Base-by-base conservation (phyloP, 805 yeast species). In the Cyberlindnera veronae region DNA sequence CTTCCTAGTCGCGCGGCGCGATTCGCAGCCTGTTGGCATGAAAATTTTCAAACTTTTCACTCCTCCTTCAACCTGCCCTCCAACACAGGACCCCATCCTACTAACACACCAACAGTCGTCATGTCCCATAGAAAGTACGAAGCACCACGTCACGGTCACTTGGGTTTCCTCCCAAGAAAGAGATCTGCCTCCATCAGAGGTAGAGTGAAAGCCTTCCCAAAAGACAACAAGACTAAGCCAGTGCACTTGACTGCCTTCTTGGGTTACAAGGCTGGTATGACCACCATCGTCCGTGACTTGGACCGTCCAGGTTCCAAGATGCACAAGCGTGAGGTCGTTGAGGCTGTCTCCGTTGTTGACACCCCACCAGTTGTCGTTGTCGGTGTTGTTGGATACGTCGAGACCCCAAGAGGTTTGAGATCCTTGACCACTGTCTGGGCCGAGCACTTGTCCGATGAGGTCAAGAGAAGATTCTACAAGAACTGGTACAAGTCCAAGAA, bases 71-170 rank as follows among this genome's bases (percentile, higher is more conserved):
- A 15, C 26, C 20, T 7, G n/a, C 26, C 13, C 38, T 44, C 29
- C 23, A n/a, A 21, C 18, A 20, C 11, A 20, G 27, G 7, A 12
- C 34, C 15, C 20, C 42, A 36, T 34, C 40, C 50, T 50, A 50
- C 54, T 39, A 57, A 42, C 51, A 46, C 44, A 41, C 46, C 35
- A 48, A 48, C 46, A 40, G 38, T 49, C 51, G 63, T 53, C 51
- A 93, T 93, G 99, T 93, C 99, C 73, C 99, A 93, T 93, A 88
- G 99, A 85, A 93, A 93, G 84, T 93, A 69, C 93, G 98, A 93
- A 87, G 95, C 93, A 65, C 99, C 99, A 81, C 89, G 99, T 81
- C 98, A 93, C 90, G 99, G 99, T 76, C 91, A 95, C 74, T 80
- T 93, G 72, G 99, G 98, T 69, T 93, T 89, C 96, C 80, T 84